Evolutionary conservation across 1,284 basidiomycete genomes (phyloP).

Genomic region (Trametes sp.): DNA sequence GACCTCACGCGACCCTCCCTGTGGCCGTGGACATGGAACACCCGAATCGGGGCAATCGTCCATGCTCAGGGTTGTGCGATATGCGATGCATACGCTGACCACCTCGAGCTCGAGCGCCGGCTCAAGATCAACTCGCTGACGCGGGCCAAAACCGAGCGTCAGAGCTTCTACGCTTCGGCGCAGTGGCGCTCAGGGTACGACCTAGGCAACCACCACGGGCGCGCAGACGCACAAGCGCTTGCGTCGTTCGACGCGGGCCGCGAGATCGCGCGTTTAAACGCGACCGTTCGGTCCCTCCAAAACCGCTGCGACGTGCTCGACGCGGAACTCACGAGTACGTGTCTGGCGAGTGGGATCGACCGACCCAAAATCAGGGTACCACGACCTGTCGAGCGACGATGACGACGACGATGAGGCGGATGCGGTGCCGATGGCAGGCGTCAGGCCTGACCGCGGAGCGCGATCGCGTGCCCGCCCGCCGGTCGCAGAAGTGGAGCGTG

Average conservation of each 20-base stretch:
- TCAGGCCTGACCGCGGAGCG: too few species aligned
- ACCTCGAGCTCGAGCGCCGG: neutral
- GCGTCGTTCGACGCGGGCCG: too few species aligned
- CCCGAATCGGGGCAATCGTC: neutral
- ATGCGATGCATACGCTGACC: neutral
- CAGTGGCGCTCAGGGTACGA: neutral
- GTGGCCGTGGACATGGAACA: neutral
- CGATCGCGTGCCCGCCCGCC: too few species aligned
- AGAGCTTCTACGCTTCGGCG: neutral
- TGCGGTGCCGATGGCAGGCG: too few species aligned
- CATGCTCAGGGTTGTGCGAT: neutral
- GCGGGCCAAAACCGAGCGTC: neutral
- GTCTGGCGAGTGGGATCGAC: too few species aligned
- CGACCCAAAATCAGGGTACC: neutral
- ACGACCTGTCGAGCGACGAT: neutral
- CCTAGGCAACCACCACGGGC: neutral
- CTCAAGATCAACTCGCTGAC: neutral
- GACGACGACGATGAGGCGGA: neutral
- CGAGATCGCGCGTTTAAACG: too few species aligned
- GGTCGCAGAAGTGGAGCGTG: too few species aligned
- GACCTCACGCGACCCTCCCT: neutral
- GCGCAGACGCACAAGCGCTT: neutral
- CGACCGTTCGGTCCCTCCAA: too few species aligned
- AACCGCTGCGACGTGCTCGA: too few species aligned
- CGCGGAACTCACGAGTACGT: too few species aligned